Conservation (phyloP, 2,329 filamentous ascomycete genomes). For the Monilinia vaccinii-corymbosi region DNA sequence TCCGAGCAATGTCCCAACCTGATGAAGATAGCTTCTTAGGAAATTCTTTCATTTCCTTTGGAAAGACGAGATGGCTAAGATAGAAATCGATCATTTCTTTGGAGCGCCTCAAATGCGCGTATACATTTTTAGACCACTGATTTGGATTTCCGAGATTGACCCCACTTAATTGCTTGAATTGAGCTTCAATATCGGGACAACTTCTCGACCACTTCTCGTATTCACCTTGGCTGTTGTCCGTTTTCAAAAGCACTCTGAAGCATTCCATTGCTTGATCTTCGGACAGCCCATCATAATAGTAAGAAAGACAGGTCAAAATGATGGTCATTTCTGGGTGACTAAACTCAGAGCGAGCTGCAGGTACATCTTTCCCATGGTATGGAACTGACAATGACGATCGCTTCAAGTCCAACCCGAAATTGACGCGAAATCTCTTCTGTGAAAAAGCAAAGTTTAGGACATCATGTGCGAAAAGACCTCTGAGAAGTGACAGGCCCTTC, state of each 20-base stretch:
- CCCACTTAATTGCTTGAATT: conserved; percentile 36
- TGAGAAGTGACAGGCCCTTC: conserved; percentile 37
- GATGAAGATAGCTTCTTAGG: conserved; percentile 53
- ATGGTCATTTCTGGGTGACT: conserved; percentile 53
- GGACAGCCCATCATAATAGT: conserved; percentile 47
- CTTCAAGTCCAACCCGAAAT: conserved; percentile 47
- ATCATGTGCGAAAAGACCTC: conserved; percentile 46
- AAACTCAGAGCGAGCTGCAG: conserved; percentile 48
- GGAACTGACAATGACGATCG: conserved; percentile 47
- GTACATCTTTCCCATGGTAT: conserved; percentile 49
- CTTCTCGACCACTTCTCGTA: conserved; percentile 42
- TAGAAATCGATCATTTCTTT: conserved; percentile 56
- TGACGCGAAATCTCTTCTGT: conserved; percentile 54
- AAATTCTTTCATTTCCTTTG: conserved; percentile 54
- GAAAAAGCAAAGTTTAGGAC: conserved; percentile 45
- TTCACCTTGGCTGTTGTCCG: conserved; percentile 42
- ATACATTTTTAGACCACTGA: conserved; percentile 41
- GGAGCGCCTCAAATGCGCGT: conserved; percentile 41
- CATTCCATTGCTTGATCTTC: conserved; percentile 39
- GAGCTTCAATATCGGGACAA: conserved; percentile 26
- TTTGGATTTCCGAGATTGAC: conserved; percentile 50
- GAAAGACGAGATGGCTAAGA: conserved; percentile 48
- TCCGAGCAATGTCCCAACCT: conserved; percentile 53
- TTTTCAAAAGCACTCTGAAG: conserved; percentile 40
- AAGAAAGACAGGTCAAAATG: conserved; percentile 44